Evolutionary conservation across 495 filamentous ascomycete genomes (phyloP), one percentile per base, ranked within the genome.

Genomic region (Penicillium mononematosum): DNA sequence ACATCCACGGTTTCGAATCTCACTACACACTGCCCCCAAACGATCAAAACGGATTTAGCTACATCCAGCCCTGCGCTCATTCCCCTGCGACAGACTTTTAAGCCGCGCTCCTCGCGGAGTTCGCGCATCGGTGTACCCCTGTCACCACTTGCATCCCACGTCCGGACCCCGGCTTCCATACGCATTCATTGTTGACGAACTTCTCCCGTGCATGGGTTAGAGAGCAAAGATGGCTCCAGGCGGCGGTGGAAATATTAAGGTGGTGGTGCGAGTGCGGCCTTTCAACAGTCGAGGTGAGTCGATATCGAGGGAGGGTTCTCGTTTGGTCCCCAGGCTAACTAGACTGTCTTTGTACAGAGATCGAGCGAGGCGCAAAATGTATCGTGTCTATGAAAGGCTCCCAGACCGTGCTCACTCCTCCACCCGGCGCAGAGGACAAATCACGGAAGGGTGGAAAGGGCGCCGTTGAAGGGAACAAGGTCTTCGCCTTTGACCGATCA

Each of bases 161-260:
- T 44, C 11, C 58, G 44, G 55, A 58, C 25, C 57, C 47, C 14
- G 41, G 48, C 53, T 32, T 38, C n/a, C 58, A 39, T 24, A 60
- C 43, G 56, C 50, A 55, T 56, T 55, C 48, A 55, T 44, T 50
- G 47, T 53, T 51, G 57, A 66, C 58, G 46, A 51, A 14, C 32
- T 9, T 25, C 57, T 60, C 64, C 53, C 46, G 69, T 76, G 62
- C 60, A 75, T 75, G 73, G 72, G 66, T 67, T 55, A 71, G 67
- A 63, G 63, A 53, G 45, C 38, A 69, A 77, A 63, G 72, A 92
- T 91, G 88, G 82, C 88, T 75, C 83, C 88, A 70, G 82, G 78
- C 57, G 88, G 87, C 55, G 92, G 89, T 72, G 94, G 94, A 74
- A 99, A 99, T 71, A 99, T 99, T 73, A 99, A 98, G 88, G 94